These are phyloP conservation scores for Verticillium alfalfae DNA, from an alignment of 2,329 filamentous ascomycete species.

Conservation along the genomic window DNA sequence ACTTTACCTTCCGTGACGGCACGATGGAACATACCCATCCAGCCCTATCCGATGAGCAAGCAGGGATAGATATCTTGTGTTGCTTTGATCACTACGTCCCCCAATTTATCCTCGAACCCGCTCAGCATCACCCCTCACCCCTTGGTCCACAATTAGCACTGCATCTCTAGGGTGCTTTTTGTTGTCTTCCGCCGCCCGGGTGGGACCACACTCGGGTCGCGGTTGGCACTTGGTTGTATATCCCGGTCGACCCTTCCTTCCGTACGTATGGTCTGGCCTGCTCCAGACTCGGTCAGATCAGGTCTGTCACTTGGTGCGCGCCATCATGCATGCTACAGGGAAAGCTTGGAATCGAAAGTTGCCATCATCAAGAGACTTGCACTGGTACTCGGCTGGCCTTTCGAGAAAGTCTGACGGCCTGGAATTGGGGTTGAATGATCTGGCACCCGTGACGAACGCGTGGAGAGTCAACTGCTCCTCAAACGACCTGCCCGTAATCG, in stretches of 20 bases:
- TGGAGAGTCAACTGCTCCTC: not conserved
- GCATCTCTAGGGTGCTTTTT: not conserved
- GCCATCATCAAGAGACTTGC: too few species aligned
- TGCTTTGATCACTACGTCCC: not conserved
- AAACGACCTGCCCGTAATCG: not conserved
- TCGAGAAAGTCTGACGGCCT: not conserved
- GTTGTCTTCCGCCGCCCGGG: not conserved
- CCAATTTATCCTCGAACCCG: not conserved
- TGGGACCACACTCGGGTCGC: not conserved
- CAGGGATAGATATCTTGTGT: not conserved
- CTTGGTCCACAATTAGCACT: not conserved
- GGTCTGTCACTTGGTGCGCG: not conserved
- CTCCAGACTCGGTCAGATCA: not conserved
- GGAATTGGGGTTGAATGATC: not conserved
- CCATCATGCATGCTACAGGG: not conserved
- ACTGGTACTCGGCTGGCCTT: too few species aligned
- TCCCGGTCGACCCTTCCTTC: not conserved
- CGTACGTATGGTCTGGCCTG: not conserved
- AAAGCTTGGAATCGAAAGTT: too few species aligned
- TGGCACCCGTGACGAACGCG: not conserved
- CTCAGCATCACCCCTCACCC: not conserved
- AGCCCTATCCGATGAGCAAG: not conserved
- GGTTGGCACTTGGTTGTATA: not conserved
- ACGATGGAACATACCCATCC: not conserved
- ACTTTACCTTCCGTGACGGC: not conserved